Evolutionary conservation across 768 basidiomycete genomes (phyloP).

Genomic region (Leccinum subtestaceum): DNA sequence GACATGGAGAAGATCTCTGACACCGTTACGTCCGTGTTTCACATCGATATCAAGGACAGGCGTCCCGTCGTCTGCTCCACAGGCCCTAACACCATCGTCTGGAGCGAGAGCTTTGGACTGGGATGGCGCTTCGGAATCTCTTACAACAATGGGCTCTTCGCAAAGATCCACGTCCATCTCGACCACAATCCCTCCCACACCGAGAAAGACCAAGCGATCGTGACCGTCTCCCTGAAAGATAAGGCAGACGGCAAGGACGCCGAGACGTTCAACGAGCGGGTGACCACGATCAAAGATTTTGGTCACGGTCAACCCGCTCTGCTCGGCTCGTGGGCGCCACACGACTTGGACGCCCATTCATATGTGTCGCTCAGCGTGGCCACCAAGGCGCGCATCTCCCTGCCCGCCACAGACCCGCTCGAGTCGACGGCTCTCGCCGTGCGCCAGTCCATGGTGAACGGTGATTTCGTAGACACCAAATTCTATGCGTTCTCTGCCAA

Average conservation of each 20-base stretch:
- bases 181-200: slow-evolving; percentile 26
- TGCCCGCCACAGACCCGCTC: slow-evolving; percentile 12
- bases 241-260: neutral
- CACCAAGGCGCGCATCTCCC: slow-evolving; percentile 17
- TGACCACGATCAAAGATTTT: slow-evolving; percentile 21
- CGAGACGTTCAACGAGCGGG: slow-evolving; percentile 10
- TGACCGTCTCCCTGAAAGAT: slow-evolving; percentile 12
- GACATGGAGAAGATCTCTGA: slow-evolving; percentile 27
- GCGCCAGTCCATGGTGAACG: slow-evolving; percentile 22
- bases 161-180: slow-evolving; percentile 24
- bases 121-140: slow-evolving; percentile 30
- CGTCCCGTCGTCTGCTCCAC: slow-evolving; percentile 17
- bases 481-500: slow-evolving; percentile 28
- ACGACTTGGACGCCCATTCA: slow-evolving; percentile 12
- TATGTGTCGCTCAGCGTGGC: slow-evolving; percentile 22
- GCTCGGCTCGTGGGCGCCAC: slow-evolving; percentile 24
- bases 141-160: slow-evolving; percentile 22
- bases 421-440: slow-evolving; percentile 18
- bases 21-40: slow-evolving; percentile 25
- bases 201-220: slow-evolving; percentile 20
- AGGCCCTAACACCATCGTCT: slow-evolving; percentile 7
- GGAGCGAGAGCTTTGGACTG: slow-evolving; percentile 28
- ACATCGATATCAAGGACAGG: slow-evolving; percentile 20
- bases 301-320: slow-evolving; percentile 24
- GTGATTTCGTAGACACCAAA: slow-evolving; percentile 29